Evolutionary conservation across 441 rosid species (phyloP), one percentile per base, ranked within the genome.

Genomic region (Jatropha podagrica): DNA sequence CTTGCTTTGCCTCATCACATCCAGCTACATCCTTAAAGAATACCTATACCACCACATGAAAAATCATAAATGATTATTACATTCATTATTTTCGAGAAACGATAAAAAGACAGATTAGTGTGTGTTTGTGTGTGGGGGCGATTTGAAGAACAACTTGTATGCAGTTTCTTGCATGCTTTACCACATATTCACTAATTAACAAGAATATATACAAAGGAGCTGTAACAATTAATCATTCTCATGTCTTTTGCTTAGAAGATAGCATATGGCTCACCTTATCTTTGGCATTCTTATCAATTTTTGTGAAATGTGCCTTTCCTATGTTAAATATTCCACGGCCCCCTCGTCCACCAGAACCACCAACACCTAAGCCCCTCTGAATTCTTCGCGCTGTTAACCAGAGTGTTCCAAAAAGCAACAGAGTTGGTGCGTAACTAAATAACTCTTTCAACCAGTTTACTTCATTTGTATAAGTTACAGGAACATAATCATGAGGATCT

Each of bases 1-100:
- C 90, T 81, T 87, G 89, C 80, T 90, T 89, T 74, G 93, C 90
- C 83, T 89, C 95, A 76, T 90, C 95, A 78, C 93, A 91, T 18
- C 95, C 89, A 70, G 90, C 93, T 15, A 88, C 89, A 56, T 89
- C 93, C 77, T 89, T 89, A 67, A 89, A 89, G 68, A 81, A 86
- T 70, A 89, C 87, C 91, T 88, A 62, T 26, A 64, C 73, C 71
- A 72, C 54, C 70, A 82, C 58, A 71, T 63, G 74, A 41, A 77
- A 72, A 72, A 75, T 80, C 61, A 42, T 67, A 67, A 73, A 12
- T 26, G 63, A 67, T 73, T 61, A 66, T 72, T 40, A 69, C 27
- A 70, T 52, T 46, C 38, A 60, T 38, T 69, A 59, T 13, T 49
- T 37, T 27, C 42, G 44, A 41, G 15, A 68, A 60, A 37, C n/a